Base-by-base conservation (phyloP, 1,284 basidiomycete species). In the Apiotrichum laibachii region DNA sequence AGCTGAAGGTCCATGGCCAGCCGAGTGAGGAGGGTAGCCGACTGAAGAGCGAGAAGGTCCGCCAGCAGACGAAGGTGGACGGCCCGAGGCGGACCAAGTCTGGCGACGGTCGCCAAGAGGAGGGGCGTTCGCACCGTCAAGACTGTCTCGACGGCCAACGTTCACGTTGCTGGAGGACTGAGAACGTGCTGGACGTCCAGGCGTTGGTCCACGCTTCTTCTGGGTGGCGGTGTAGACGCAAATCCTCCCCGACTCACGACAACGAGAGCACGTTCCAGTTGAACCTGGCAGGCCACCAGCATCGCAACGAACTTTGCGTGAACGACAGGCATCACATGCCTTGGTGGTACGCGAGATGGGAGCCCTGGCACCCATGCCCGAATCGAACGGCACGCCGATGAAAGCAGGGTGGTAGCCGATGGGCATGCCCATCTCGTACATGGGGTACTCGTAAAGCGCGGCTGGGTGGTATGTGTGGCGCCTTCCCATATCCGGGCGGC, bases 301-400 rank as follows among this genome's bases (percentile, higher is more conserved):
- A 58, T 75, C 73, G 50, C 75, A 77, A 19, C 75, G 60, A 1
- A 77, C 75, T 56, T 77, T 77, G 16, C 75, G 58, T 39, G 64
- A 63, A n/a, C 75, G 59, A 55, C 75, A 77, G 2, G 72, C 68
- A 53, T 77, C 75, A 59, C 75, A 77, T 2, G 75, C 75, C 55
- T 75, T 75, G 19, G 74, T 76, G 0, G 72, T 76, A 7, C 75
- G 62, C 18, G 72, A 73, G 34, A 77, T 77, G 3, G 75, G 75
- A 2, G 70, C 69, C 33, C 75, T 61, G 13, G 69, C 61, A 1
- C 69, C 70, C 31, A 66, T 61, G 13, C 42, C 43, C 12, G 42
- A 21, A 35, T 54, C 53, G 31, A 47, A 54, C 3, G 53, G 53
- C 16, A 54, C 15, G 13, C 44, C 45, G 3, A 54, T 34, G 10